A percentile compares a stretch with the other conserved stretches of the same genome.
Conservation (phyloP, 495 filamentous ascomycete species). For the Filosporella fistucella region DNA sequence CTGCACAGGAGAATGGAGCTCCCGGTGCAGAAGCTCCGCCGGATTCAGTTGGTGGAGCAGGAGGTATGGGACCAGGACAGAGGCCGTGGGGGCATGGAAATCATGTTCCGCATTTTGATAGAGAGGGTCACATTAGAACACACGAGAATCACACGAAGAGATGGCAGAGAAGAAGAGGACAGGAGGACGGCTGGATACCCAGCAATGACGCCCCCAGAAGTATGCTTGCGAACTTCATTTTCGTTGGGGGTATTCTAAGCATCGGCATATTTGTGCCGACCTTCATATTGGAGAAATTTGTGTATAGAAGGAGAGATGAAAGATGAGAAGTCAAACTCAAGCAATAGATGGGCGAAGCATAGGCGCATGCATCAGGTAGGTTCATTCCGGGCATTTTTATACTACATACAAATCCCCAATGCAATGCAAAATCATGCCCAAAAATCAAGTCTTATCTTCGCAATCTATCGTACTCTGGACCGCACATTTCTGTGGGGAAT, state of each 20-base stretch:
- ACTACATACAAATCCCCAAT: slow-evolving; percentile 21
- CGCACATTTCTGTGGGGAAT: slow-evolving; percentile 22
- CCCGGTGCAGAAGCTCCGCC: slow-evolving; percentile 21
- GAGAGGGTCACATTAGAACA: slow-evolving; percentile 62
- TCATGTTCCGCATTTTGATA: slow-evolving; percentile 60
- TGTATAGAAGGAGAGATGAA: slow-evolving; percentile 12
- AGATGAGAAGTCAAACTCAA: slow-evolving; percentile 4
- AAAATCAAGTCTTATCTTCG: slow-evolving; percentile 5
- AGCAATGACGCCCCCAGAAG: slow-evolving; percentile 6
- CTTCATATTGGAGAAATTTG: slow-evolving; percentile 23
- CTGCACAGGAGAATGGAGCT: slow-evolving; percentile 38
- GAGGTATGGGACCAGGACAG: slow-evolving; percentile 44
- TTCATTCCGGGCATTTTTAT: slow-evolving; percentile 10
- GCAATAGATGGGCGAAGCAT: background rate
- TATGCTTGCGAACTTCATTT: slow-evolving; percentile 35
- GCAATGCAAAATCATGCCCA: slow-evolving; percentile 13
- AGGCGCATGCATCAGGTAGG: background rate
- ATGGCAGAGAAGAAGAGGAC: slow-evolving; percentile 37
- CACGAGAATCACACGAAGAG: slow-evolving; percentile 56
- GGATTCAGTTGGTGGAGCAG: slow-evolving; percentile 10
- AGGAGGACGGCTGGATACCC: slow-evolving; percentile 8
- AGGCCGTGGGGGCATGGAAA: slow-evolving; percentile 26
- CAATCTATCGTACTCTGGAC: slow-evolving; percentile 14
- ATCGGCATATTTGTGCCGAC: slow-evolving; percentile 33
- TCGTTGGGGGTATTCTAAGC: slow-evolving; percentile 31